Conservation (phyloP, 148 eudicot species). For the Fallopia convolvulus region DNA sequence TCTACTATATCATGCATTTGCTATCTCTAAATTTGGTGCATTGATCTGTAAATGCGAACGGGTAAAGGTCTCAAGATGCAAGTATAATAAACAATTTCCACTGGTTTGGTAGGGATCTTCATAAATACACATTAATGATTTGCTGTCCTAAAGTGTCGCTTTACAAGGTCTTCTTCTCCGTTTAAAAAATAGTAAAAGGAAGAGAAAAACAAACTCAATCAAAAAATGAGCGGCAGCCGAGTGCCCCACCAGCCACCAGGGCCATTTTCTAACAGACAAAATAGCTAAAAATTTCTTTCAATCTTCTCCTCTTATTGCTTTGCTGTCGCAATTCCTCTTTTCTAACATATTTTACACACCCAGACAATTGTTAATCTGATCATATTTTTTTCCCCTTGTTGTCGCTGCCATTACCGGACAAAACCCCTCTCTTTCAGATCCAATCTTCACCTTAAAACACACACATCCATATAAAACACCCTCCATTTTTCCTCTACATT, state of each 20-base stretch:
- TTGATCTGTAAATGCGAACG: neutral
- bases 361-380: neutral
- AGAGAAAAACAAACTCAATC: neutral
- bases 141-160: neutral
- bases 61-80: neutral
- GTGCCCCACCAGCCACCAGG: neutral
- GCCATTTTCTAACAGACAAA: neutral
- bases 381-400: neutral
- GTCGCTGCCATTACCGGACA: neutral
- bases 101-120: constrained; percentile 4
- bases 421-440: neutral
- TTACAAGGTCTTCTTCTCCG: neutral
- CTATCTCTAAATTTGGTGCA: neutral
- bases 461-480: constrained; percentile 2
- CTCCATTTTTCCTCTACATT: neutral
- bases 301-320: neutral
- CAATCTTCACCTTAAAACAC: constrained; percentile 4
- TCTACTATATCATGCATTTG: neutral
- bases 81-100: neutral
- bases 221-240: neutral
- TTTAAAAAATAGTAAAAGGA: neutral
- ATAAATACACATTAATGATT: constrained; percentile 8
- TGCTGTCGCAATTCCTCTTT: constrained; percentile 1
- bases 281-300: neutral
- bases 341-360: constrained; percentile 1